These are phyloP conservation scores for Arabidopsis suecica DNA, from an alignment of 345 rosid species.

Conservation along the genomic window DNA sequence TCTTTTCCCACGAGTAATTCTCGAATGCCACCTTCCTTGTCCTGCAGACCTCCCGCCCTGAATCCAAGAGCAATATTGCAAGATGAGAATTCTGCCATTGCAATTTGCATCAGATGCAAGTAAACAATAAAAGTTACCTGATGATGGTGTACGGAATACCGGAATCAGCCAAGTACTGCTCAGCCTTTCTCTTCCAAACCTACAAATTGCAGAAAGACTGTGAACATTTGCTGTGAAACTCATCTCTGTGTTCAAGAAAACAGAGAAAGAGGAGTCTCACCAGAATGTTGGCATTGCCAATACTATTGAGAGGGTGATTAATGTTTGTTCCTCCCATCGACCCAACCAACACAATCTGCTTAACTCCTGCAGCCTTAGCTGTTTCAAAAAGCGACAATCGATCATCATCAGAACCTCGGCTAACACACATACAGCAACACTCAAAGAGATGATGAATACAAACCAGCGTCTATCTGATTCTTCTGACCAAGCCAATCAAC, in stretches of 20 bases:
- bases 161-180: slow-evolving; percentile 94
- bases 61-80: slow-evolving; percentile 1
- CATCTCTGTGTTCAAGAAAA: neutral
- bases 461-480: slow-evolving; percentile 94
- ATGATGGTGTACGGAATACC: slow-evolving; percentile 93
- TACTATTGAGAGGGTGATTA: slow-evolving; percentile 77
- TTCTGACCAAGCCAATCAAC: slow-evolving; percentile 99
- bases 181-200: slow-evolving; percentile 99
- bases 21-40: slow-evolving; percentile 82
- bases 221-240: neutral
- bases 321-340: slow-evolving; percentile 95
- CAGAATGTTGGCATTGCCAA: slow-evolving; percentile 94
- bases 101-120: neutral
- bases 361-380: slow-evolving; percentile 93
- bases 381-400: slow-evolving; percentile 23
- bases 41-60: slow-evolving; percentile 98
- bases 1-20: slow-evolving; percentile 86
- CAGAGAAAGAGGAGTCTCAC: slow-evolving; percentile 46
- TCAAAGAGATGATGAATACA: slow-evolving; percentile 27
- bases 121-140: slow-evolving; percentile 55
- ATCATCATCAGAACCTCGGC: neutral
- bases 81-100: slow-evolving; percentile 7
- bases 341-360: slow-evolving; percentile 93
- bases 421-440: slow-evolving; percentile 7
- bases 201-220: slow-evolving; percentile 31